Evolutionary conservation across 495 filamentous ascomycete species (phyloP).

Genomic region (Acidiella bohemica): DNA sequence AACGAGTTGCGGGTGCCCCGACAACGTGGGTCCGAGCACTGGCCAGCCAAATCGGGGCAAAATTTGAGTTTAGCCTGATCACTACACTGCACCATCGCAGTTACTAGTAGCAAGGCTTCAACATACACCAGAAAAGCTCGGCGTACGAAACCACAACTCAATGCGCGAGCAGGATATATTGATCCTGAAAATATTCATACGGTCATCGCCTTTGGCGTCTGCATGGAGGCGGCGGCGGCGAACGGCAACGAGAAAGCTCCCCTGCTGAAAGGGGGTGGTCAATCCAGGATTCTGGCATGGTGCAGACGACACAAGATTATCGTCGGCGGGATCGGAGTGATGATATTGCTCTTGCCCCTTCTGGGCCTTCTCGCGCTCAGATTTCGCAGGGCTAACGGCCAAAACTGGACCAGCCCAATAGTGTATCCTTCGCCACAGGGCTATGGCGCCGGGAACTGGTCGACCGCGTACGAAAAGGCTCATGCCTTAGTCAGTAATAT

Average conservation of each 20-base stretch:
- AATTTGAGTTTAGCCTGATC: no score
- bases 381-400: constrained; percentile 5
- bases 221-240: no score
- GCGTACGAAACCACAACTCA: no score
- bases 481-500: constrained; percentile 16
- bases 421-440: constrained; percentile 15
- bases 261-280: neutral
- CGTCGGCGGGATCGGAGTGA: neutral
- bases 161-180: no score
- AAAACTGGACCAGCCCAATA: constrained; percentile 11
- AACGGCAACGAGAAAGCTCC: constrained; percentile 4
- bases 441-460: constrained; percentile 12
- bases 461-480: constrained; percentile 9
- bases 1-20: no score
- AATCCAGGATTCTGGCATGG: constrained; percentile 1
- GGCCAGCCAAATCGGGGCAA: no score
- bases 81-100: no score
- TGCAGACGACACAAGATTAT: constrained; percentile 7
- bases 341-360: constrained; percentile 7
- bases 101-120: no score
- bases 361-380: constrained; percentile 10
- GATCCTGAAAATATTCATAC: no score
- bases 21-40: no score
- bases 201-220: no score
- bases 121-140: no score